phyloP scores from a whole-genome alignment of 768 basidiomycete species.

The Trametes villosa region DNA sequence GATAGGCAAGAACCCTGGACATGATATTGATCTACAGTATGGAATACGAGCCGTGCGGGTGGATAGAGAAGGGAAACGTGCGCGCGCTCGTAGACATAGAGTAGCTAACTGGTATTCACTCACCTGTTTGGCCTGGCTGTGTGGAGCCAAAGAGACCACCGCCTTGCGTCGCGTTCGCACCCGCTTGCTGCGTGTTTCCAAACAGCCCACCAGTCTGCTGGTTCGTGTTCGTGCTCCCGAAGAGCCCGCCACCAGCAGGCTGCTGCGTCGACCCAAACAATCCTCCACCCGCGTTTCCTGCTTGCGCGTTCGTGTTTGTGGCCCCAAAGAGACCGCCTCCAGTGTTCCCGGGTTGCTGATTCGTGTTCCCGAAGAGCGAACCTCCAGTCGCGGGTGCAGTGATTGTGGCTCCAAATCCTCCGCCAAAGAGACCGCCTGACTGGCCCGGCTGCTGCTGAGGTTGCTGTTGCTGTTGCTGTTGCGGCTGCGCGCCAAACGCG shows the following conservation, averaged over 20 bases:
- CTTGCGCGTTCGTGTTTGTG: conserved; percentile 17
- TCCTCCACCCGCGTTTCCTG: conserved; percentile 17
- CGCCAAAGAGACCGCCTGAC: not conserved
- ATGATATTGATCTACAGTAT: too few species aligned
- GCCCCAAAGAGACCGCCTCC: conserved; percentile 27
- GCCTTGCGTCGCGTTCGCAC: not conserved
- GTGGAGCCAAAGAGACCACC: conserved; percentile 16
- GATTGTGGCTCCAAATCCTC: conserved; percentile 2
- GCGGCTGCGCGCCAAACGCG: conserved; percentile 25
- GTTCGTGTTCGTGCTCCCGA: conserved; percentile 24
- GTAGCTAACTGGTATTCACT: not conserved
- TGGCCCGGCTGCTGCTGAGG: conserved; percentile 24
- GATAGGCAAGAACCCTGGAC: too few species aligned
- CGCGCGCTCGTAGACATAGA: too few species aligned
- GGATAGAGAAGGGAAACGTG: too few species aligned
- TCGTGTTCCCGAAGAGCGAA: conserved; percentile 27
- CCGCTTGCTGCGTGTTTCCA: conserved; percentile 26
- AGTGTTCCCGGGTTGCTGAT: conserved; percentile 19
- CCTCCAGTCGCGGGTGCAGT: conserved; percentile 9
- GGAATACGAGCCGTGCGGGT: too few species aligned
- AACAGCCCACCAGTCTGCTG: conserved; percentile 33
- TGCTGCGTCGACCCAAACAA: conserved; percentile 25
- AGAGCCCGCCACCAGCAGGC: conserved; percentile 28
- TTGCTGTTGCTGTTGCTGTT: conserved; percentile 21
- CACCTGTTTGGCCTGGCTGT: conserved; percentile 23